A percentile compares a stretch with the other conserved stretches of the same genome.
Conservation (phyloP, 768 basidiomycete genomes). For the Termitomyces titanicus region DNA sequence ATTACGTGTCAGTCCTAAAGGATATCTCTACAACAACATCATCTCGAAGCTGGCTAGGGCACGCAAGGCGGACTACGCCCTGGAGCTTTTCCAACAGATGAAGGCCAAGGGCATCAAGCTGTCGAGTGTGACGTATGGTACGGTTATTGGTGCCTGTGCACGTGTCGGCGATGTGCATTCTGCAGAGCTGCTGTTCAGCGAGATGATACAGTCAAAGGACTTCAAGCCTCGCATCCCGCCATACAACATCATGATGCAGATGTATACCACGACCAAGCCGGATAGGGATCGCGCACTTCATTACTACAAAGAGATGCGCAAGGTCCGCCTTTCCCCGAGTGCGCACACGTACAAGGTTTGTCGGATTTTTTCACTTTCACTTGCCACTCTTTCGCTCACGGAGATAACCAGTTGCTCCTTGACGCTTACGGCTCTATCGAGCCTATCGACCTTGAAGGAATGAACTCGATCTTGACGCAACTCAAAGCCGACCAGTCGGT, state of each 20-base stretch:
- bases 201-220: constrained; percentile 71
- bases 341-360: constrained; percentile 92
- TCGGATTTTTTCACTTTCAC: background rate
- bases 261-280: constrained; percentile 89
- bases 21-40: constrained; percentile 94
- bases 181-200: constrained; percentile 79
- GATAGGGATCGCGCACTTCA: constrained; percentile 72
- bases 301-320: constrained; percentile 67
- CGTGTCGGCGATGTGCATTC: constrained; percentile 84
- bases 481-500: constrained; percentile 47
- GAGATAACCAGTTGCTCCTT: constrained; percentile 61
- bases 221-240: constrained; percentile 92
- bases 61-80: constrained; percentile 85
- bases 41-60: constrained; percentile 96
- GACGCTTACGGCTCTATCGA: constrained; percentile 87
- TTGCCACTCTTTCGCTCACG: constrained; percentile 5
- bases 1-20: constrained; percentile 69
- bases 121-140: constrained; percentile 90
- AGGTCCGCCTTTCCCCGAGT: constrained; percentile 65
- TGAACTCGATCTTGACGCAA: constrained; percentile 69
- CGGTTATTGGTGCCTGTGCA: constrained; percentile 90
- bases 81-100: constrained; percentile 89
- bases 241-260: constrained; percentile 99
- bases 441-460: constrained; percentile 68
- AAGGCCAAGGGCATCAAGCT: constrained; percentile 59